Evolutionary conservation across 2,329 filamentous ascomycete species (phyloP).

Genomic region (Alternaria longipes): DNA sequence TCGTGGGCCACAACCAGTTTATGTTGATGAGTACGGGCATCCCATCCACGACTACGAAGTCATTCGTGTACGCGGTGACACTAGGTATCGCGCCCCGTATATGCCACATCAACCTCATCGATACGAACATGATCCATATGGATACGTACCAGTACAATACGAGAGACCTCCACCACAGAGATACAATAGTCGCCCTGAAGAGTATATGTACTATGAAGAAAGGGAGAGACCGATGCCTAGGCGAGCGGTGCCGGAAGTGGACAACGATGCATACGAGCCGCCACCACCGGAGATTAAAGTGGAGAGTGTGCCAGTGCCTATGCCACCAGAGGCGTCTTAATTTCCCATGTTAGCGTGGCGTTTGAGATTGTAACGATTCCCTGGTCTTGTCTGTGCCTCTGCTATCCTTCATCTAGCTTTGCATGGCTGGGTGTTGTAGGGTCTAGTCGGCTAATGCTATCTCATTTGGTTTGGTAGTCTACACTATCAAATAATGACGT

Average conservation of each 20-base stretch:
- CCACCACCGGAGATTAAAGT: constrained; percentile 39
- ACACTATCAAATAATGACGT: background rate
- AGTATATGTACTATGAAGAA: constrained; percentile 47
- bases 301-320: constrained; percentile 30
- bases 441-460: background rate
- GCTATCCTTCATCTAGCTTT: background rate
- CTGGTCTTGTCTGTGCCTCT: background rate
- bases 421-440: constrained; percentile 1
- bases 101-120: constrained; percentile 29
- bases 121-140: constrained; percentile 42
- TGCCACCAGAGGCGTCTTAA: constrained; percentile 18
- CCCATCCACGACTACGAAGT: constrained; percentile 44
- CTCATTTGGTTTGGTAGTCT: background rate
- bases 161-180: constrained; percentile 38
- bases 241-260: constrained; percentile 29
- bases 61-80: constrained; percentile 42
- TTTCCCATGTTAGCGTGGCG: background rate
- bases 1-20: constrained; percentile 40
- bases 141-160: constrained; percentile 43
- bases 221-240: constrained; percentile 34
- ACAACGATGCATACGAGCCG: constrained; percentile 39
- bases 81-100: constrained; percentile 18
- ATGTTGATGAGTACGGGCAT: constrained; percentile 46
- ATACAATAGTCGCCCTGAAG: constrained; percentile 35
- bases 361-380: background rate